Evolutionary conservation across 345 rosid species (phyloP), one percentile per base, ranked within the genome.

Genomic region (Aegle marmelos): DNA sequence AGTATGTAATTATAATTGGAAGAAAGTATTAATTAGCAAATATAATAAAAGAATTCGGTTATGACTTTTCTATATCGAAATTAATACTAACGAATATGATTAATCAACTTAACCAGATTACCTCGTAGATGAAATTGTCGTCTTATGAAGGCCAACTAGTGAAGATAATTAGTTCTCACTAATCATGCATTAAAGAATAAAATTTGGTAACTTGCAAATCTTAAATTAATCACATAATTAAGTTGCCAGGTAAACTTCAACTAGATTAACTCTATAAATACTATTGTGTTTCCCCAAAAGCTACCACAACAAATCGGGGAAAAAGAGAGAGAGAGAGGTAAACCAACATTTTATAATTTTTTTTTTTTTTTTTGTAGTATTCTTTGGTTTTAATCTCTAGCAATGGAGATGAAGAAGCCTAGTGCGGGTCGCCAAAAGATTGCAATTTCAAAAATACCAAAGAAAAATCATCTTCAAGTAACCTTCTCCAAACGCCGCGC

Each of bases 401-500:
- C 37, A 5, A 72, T 77, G 82, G 72, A 64, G 78, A 67, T 27
- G 59, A 80, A 76, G 37, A 83, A 79, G 73, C 1, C 78, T 2
- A 58, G 63, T 25, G 60, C 60, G 54, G 89, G 89, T 45, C 85
- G 85, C 24, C 83, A 75, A 33, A 87, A 79, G 81, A 74, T 80
- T 11, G 17, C 61, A 0, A 76, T 84, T 22, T 77, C 63, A 17
- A 79, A 76, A 72, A 87, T 85, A 31, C 24, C 39, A 2, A 78
- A 87, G 79, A 83, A 85, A 59, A 87, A 33, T 24, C 79, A 80
- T 27, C 82, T 78, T 4, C 87, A 87, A 39, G 90, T 90, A 22
- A 88, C 93, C n/a, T 88, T 90, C 84, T 90, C 93, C 1, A 90
- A 90, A 75, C 90, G 90, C 6, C 81, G 86, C 0, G 73, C 87